Conservation (phyloP, 768 basidiomycete species). For the Lactarius evosmus region DNA sequence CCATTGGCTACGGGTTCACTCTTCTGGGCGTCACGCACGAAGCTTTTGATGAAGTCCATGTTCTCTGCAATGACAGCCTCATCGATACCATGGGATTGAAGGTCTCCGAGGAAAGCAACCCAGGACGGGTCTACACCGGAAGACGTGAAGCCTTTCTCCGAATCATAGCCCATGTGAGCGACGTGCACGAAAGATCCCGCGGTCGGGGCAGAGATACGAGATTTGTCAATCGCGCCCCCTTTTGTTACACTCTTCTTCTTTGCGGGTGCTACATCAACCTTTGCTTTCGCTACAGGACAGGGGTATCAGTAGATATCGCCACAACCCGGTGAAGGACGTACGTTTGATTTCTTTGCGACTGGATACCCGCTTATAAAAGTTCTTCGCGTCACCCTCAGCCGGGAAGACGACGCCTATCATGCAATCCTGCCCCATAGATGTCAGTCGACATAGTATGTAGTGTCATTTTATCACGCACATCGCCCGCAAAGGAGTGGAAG, state of each 20-base stretch:
- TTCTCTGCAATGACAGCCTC: constrained; percentile 69
- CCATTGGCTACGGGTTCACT: constrained; percentile 25
- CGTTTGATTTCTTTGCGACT: constrained; percentile 56
- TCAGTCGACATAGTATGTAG: background rate
- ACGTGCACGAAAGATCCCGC: constrained; percentile 81
- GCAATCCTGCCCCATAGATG: constrained; percentile 54
- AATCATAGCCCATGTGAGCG: constrained; percentile 93
- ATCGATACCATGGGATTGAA: constrained; percentile 64
- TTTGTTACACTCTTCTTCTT: constrained; percentile 59
- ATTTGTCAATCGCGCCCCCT: constrained; percentile 86
- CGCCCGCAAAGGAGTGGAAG: constrained; percentile 90
- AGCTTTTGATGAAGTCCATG: constrained; percentile 87
- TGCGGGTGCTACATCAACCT: constrained; percentile 41
- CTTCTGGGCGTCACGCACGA: constrained; percentile 52
- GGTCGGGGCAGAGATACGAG: constrained; percentile 83
- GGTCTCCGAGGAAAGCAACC: constrained; percentile 64
- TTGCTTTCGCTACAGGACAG: constrained; percentile 38
- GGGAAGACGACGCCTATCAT: constrained; percentile 91
- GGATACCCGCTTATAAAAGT: constrained; percentile 81
- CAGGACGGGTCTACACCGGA: constrained; percentile 89
- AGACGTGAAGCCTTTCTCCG: constrained; percentile 81
- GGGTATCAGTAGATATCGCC: background rate
- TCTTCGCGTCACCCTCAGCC: constrained; percentile 78
- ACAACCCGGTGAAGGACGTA: constrained; percentile 17
- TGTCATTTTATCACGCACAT: constrained; percentile 58